Conservation (phyloP, 495 filamentous ascomycete species). For the Daldinia caldariorum region DNA sequence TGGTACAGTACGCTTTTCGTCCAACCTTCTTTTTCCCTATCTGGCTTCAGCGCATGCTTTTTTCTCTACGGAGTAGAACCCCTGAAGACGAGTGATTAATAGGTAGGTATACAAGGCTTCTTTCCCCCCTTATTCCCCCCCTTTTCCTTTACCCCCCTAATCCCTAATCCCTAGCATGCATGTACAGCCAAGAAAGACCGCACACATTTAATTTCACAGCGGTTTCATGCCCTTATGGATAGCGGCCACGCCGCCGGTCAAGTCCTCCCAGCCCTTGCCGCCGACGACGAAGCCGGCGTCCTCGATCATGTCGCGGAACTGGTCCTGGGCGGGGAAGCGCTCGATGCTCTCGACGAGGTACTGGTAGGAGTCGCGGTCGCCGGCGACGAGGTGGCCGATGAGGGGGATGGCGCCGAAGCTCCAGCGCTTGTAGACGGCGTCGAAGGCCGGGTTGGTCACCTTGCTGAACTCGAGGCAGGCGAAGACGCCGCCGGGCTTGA, state of each 20-base stretch:
- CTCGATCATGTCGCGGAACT: conserved; percentile 87
- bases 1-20: conserved; percentile 21
- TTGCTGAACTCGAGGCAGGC: conserved; percentile 96
- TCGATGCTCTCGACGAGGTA: conserved; percentile 99
- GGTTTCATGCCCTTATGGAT: conserved; percentile 98
- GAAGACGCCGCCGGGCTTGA: conserved; percentile 95
- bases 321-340: conserved; percentile 83
- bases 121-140: not conserved
- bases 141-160: too few species aligned
- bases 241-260: conserved; percentile 91
- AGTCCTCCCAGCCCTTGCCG: conserved; percentile 82
- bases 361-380: conserved; percentile 95
- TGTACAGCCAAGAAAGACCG: too few species aligned
- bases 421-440: conserved; percentile 94
- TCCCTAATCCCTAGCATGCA: too few species aligned
- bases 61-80: conserved; percentile 1
- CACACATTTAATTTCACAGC: too few species aligned
- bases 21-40: conserved; percentile 25
- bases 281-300: conserved; percentile 88
- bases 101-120: conserved; percentile 22
- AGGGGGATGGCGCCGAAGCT: conserved; percentile 93
- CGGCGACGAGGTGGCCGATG: conserved; percentile 94
- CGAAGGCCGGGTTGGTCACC: conserved; percentile 75
- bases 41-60: not conserved
- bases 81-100: not conserved